Base-by-base conservation (phyloP, 495 filamentous ascomycete genomes). In the Stereocaulon alpinum region DNA sequence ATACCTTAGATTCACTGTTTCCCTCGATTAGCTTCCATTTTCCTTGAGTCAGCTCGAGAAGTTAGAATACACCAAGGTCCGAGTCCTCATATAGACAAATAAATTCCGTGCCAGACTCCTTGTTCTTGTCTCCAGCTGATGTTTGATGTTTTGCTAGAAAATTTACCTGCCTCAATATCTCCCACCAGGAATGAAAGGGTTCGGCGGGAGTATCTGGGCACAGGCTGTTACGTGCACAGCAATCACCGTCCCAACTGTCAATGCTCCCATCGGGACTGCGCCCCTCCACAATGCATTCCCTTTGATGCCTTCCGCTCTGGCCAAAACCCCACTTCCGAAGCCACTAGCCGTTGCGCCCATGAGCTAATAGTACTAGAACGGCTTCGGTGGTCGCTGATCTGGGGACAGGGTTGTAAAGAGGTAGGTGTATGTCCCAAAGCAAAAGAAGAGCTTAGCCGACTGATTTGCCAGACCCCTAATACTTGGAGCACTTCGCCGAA, bases 161-260 rank as follows among this genome's bases (percentile, higher is more conserved):
- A 15, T n/a, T 15, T 0, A 24, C 9, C 5, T 7, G 2, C 14
- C 34, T n/a, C 45, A 41, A 40, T 40, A 40, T 14, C 29, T 50
- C 4, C 44, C 34, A 30, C n/a, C 17, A 6, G 32, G 20, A 18
- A 49, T 20, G 29, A 58, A 58, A 1, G 18, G 30, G 37, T 50
- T 18, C 2, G 15, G 32, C 1, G 42, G 55, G 2, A 59, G 27
- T 4, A 52, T 9, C 2, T 11, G 32, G 14, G 57, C 34, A 37
- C 57, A 59, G 30, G 22, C 37, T 15, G 32, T 59, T 10, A 59
- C 47, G 10, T 59, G 57, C 57, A 59, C 57, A 32, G 57, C 57
- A 52, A 59, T 52, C 37, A 52, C 57, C 32, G 47, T 52, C 15
- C 57, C 57, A 42, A 44, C 54, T 12, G 20, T 37, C 2, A 52